Conservation (phyloP, 23 red algal genomes). For the Pyropia yezoensis region DNA sequence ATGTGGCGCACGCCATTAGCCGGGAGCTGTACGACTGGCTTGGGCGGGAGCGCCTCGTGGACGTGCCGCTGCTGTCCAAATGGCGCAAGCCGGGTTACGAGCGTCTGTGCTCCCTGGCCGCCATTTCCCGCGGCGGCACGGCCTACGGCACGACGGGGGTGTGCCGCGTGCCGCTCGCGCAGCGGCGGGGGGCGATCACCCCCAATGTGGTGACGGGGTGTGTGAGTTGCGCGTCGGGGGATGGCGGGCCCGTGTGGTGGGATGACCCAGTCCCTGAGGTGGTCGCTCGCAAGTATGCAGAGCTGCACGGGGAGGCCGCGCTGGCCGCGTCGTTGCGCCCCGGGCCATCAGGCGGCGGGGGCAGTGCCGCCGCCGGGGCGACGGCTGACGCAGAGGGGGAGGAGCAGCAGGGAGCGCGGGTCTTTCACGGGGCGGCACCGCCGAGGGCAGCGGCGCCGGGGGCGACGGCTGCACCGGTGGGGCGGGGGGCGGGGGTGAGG, state of each 20-base stretch:
- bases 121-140: slow-evolving; percentile 47
- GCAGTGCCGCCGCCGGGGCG: too few species aligned
- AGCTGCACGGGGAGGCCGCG: too few species aligned
- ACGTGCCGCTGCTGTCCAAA: slow-evolving; percentile 66
- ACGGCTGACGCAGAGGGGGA: too few species aligned
- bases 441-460: too few species aligned
- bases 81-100: slow-evolving; percentile 86
- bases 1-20: slow-evolving; percentile 39
- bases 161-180: slow-evolving; percentile 57
- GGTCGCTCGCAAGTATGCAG: slow-evolving; percentile 1
- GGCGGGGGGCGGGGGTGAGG: too few species aligned
- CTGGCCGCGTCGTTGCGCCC: too few species aligned
- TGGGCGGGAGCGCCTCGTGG: slow-evolving; percentile 47
- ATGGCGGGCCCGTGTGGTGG: slow-evolving; percentile 90
- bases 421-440: too few species aligned
- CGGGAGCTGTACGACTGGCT: slow-evolving; percentile 57
- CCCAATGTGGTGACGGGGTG: slow-evolving; percentile 85
- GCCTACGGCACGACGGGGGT: slow-evolving; percentile 61
- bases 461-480: too few species aligned
- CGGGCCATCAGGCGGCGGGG: too few species aligned
- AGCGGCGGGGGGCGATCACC: slow-evolving; percentile 54
- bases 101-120: slow-evolving; percentile 44
- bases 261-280: slow-evolving; percentile 78
- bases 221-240: slow-evolving; percentile 68
- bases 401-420: too few species aligned